Evolutionary conservation across 257 asterid genomes (phyloP), one percentile per base, ranked within the genome.

Genomic region (Solanum sejunctum): DNA sequence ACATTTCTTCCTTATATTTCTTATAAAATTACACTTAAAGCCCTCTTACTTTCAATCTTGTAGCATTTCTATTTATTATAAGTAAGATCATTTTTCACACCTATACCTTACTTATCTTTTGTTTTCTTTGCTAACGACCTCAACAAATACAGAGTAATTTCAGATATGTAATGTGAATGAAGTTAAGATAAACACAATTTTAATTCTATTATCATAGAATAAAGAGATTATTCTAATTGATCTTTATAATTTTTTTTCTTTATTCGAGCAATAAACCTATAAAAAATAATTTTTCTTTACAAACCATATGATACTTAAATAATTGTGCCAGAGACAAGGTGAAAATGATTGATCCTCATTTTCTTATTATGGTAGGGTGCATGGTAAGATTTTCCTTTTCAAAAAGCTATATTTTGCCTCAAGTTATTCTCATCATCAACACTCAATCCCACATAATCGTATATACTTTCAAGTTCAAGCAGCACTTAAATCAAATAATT

Each of bases 221-320:
- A 64, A 0, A 64, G 8, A 6, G 0, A 2, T 12, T 12, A 7
- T 63, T 26, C 12, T 0, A 0, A 26, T 64, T 64, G 9, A 63
- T 12, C 2, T 2, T 23, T 0, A 3, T 0, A 61, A 21, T 0
- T 0, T 10, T 4, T 1, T 10, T 10, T 0, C 1, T n/a, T 60
- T 63, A 63, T 63, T 6, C 2, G 1, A 26, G 3, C 0, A 63
- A 23, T 0, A 0, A 63, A 0, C 1, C 26, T 5, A 60, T 0
- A n/a, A 1, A 20, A 0, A 26, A 58, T 2, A 20, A 0, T 58
- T n/a, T 55, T n/a, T 10, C 8, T 49, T 60, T 60, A 3, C 11
- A 3, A 6, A 7, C 2, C 21, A 13, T 4, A 8, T 13, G 7
- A 73, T 7, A 36, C 41, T 36, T 36, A 43, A 45, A 47, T 73